phyloP scores from a whole-genome alignment of 2,329 filamentous ascomycete species.

The Aspergillus fumigatus region DNA sequence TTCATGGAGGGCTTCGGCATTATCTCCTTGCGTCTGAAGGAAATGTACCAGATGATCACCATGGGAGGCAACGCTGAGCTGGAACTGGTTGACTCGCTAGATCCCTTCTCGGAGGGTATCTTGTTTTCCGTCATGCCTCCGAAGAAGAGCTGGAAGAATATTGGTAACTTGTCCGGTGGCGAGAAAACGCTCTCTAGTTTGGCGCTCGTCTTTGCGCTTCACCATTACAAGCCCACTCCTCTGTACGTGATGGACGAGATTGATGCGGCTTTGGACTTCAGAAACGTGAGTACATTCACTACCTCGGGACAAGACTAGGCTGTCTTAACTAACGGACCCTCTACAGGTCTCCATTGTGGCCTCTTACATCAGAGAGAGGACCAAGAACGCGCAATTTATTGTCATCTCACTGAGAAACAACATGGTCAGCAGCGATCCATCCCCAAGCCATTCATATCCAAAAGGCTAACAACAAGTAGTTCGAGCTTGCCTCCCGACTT shows the following conservation, averaged over 20 bases:
- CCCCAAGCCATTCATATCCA: background rate
- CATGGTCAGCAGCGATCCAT: conserved; percentile 54
- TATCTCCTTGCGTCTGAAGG: conserved; percentile 91
- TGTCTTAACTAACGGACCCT: conserved; percentile 6
- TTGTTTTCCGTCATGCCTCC: conserved; percentile 98
- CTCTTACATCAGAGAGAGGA: conserved; percentile 97
- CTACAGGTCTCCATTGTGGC: conserved; percentile 88
- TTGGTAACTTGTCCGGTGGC: conserved; percentile 88
- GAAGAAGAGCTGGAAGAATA: conserved; percentile 99
- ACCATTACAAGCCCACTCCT: conserved; percentile 96
- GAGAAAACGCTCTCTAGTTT: conserved; percentile 94
- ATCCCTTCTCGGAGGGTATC: conserved; percentile 96
- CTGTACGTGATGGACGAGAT: conserved; percentile 99
- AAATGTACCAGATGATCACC: conserved; percentile 99
- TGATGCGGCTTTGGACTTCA: conserved; percentile 93
- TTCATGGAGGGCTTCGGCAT: conserved; percentile 98
- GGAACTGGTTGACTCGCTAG: conserved; percentile 90
- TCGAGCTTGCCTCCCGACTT: conserved; percentile 90
- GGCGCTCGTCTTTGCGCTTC: conserved; percentile 93
- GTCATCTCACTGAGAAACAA: conserved; percentile 98
- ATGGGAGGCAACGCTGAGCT: conserved; percentile 98
- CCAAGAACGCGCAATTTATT: conserved; percentile 98
- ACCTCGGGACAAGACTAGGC: background rate
- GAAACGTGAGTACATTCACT: conserved; percentile 69
- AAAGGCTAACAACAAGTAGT: conserved; percentile 40